Evolutionary conservation across 208 protist species (phyloP).

Genomic region (Phytomonas sp.): DNA sequence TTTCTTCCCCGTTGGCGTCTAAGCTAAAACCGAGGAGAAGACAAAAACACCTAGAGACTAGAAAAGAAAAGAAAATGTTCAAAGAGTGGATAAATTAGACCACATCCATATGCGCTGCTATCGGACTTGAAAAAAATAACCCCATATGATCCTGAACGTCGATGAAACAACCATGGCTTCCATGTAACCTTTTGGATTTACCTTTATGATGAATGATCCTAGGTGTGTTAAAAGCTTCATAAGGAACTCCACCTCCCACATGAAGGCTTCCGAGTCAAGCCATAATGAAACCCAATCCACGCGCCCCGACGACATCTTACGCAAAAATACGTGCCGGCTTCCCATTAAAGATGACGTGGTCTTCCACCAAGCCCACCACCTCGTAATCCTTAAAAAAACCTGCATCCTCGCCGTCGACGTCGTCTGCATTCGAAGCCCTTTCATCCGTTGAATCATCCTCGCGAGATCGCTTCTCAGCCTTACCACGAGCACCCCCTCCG

Average conservation of each 20-base stretch:
- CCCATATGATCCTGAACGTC: neutral
- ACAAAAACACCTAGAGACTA: neutral
- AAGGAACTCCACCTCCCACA: neutral
- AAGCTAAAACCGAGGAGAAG: neutral
- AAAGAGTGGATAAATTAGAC: neutral
- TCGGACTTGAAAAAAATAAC: slow-evolving; percentile 11
- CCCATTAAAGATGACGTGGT: slow-evolving; percentile 53
- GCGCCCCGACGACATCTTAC: no score
- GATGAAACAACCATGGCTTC: slow-evolving; percentile 1
- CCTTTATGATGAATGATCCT: no score
- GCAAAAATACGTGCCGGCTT: slow-evolving; percentile 57
- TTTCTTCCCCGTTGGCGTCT: neutral
- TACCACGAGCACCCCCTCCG: neutral
- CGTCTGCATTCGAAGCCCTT: neutral
- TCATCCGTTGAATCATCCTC: neutral
- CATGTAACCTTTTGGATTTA: neutral
- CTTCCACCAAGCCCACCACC: slow-evolving; percentile 52
- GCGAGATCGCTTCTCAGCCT: neutral
- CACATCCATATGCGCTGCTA: neutral
- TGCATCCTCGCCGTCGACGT: neutral
- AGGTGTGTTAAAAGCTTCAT: neutral
- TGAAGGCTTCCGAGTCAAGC: no score
- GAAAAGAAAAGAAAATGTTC: neutral
- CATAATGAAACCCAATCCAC: no score
- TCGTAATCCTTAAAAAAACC: slow-evolving; percentile 45